Percentiles rank a stretch among this genome's conserved stretches.
These are phyloP conservation scores for Phytophthora fragariae DNA, from an alignment of 352 stramenopile species.

Conservation along the genomic window DNA sequence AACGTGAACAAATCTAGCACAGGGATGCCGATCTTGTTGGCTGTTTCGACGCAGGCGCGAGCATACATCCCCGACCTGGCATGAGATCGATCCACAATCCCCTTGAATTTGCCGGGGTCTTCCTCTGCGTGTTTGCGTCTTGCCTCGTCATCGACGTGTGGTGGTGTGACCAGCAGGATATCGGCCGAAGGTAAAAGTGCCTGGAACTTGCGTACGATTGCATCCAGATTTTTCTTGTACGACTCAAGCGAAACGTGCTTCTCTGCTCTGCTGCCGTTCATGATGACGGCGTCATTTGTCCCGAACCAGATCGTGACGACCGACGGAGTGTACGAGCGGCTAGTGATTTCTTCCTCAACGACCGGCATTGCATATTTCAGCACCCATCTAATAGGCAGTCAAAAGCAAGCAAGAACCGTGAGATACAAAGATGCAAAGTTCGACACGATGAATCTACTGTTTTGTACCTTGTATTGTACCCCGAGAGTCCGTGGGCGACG, in stretches of 20 bases:
- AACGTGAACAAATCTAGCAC: constrained; percentile 55
- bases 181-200: constrained; percentile 21
- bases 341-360: constrained; percentile 14
- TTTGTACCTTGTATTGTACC: constrained; percentile 36
- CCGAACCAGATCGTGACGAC: constrained; percentile 27
- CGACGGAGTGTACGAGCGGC: constrained; percentile 11
- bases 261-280: constrained; percentile 18
- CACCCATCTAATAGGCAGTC: constrained; percentile 32
- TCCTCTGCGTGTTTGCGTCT: constrained; percentile 24
- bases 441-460: too few relatives aligned
- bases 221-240: constrained; percentile 25
- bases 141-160: constrained; percentile 23
- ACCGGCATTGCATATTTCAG: constrained; percentile 33
- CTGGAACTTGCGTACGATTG: constrained; percentile 21
- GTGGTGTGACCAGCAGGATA: constrained; percentile 53
- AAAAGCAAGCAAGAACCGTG: too few relatives aligned
- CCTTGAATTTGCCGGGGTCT: background rate
- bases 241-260: constrained; percentile 21
- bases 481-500: constrained; percentile 41
- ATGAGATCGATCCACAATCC: constrained; percentile 23
- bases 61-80: constrained; percentile 42
- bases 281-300: constrained; percentile 18
- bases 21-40: constrained; percentile 22
- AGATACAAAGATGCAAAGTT: too few relatives aligned
- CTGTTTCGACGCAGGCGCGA: constrained; percentile 43